Evolutionary conservation across 768 basidiomycete genomes (phyloP).

Genomic region (Boletus pseudopeckii): DNA sequence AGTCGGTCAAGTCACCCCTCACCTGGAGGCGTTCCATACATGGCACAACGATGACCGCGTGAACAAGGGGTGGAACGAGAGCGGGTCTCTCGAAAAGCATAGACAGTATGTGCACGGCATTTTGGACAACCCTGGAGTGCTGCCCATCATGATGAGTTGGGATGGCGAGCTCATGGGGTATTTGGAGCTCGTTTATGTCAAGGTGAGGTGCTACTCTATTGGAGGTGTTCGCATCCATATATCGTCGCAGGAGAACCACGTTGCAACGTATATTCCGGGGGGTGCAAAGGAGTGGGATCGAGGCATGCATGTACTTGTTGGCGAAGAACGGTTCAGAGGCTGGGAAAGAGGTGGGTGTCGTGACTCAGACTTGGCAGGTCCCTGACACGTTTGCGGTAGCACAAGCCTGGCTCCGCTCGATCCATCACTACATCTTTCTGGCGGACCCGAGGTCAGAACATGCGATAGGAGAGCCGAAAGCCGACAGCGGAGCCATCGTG

Average conservation of each 20-base stretch:
- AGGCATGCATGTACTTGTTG: slow-evolving; percentile 45
- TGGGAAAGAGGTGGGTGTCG: slow-evolving; percentile 36
- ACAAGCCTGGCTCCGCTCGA: slow-evolving; percentile 21
- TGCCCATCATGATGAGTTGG: slow-evolving; percentile 47
- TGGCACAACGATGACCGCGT: slow-evolving; percentile 53
- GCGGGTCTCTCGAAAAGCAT: slow-evolving; percentile 43
- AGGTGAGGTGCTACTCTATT: slow-evolving; percentile 30
- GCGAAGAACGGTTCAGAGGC: slow-evolving; percentile 46
- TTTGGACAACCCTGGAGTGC: slow-evolving; percentile 36
- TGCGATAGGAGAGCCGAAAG: slow-evolving; percentile 43
- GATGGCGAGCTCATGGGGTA: slow-evolving; percentile 43
- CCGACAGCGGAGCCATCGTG: slow-evolving; percentile 30
- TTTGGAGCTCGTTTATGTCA: slow-evolving; percentile 42
- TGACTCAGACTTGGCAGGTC: neutral
- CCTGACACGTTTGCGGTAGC: slow-evolving; percentile 9
- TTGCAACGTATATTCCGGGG: slow-evolving; percentile 24
- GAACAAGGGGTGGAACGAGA: slow-evolving; percentile 44
- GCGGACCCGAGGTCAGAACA: slow-evolving; percentile 40
- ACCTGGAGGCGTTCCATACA: slow-evolving; percentile 43
- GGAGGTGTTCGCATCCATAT: neutral
- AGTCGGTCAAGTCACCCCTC: slow-evolving; percentile 18
- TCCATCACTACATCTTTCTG: slow-evolving; percentile 44
- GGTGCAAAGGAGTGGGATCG: slow-evolving; percentile 32
- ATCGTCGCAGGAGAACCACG: slow-evolving; percentile 15
- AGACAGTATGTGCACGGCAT: slow-evolving; percentile 36